A percentile compares a stretch with the other conserved stretches of the same genome.
Evolutionary conservation across 2,329 filamentous ascomycete species (phyloP).

Genomic region (Akanthomyces lecanii): DNA sequence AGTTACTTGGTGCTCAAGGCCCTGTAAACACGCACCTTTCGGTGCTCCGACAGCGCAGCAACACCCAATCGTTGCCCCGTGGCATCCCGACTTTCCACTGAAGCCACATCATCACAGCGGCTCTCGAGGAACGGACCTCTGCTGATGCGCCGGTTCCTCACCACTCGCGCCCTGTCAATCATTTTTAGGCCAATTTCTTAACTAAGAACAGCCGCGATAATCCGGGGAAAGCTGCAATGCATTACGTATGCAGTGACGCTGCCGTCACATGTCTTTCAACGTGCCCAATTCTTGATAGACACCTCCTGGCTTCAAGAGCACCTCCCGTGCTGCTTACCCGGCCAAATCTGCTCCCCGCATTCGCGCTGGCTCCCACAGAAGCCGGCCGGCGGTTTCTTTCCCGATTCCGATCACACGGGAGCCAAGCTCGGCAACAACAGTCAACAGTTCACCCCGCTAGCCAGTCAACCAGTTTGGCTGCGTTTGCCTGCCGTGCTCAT

Average conservation of each 20-base stretch:
- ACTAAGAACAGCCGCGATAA: not conserved
- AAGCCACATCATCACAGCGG: not conserved
- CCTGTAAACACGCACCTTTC: not conserved
- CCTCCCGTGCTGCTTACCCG: not conserved
- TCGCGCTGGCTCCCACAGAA: not conserved
- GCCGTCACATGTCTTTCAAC: not conserved
- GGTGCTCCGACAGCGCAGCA: not conserved
- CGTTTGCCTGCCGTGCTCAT: too few relatives aligned
- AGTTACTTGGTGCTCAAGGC: not conserved
- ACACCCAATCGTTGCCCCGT: not conserved
- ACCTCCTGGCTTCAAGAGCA: not conserved
- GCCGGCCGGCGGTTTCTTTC: slow-evolving; percentile 4
- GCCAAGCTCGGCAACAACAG: not conserved
- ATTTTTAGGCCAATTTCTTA: not conserved
- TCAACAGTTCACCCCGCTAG: not conserved
- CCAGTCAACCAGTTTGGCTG: not conserved
- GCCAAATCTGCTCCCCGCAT: not conserved
- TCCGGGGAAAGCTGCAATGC: not conserved
- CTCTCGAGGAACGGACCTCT: not conserved
- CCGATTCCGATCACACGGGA: slow-evolving; percentile 17
- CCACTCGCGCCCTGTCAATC: not conserved
- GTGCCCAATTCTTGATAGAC: not conserved
- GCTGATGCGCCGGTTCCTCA: not conserved
- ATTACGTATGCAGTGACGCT: not conserved
- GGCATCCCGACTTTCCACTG: not conserved